phyloP scores from a whole-genome alignment of 2,329 filamentous ascomycete genomes.

The Sordariomycetes sp. region DNA sequence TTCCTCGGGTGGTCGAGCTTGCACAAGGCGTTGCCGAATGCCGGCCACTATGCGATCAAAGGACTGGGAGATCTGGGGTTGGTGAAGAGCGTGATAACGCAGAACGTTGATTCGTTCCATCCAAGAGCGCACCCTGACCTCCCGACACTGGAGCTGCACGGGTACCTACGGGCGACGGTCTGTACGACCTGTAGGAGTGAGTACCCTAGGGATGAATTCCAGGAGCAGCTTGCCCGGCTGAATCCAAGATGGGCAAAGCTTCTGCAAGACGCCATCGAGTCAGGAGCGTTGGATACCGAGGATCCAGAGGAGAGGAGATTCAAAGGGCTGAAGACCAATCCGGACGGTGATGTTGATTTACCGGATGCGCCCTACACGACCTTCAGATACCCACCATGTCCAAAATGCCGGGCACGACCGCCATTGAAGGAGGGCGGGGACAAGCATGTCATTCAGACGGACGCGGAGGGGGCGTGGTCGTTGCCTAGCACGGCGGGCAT shows the following conservation, averaged over 20 bases:
- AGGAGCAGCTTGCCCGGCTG: slow-evolving; percentile 62
- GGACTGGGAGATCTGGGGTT: slow-evolving; percentile 64
- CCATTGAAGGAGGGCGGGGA: slow-evolving; percentile 46
- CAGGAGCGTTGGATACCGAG: slow-evolving; percentile 70
- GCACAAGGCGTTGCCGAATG: slow-evolving; percentile 69
- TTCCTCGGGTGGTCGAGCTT: slow-evolving; percentile 89
- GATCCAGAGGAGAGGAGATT: slow-evolving; percentile 59
- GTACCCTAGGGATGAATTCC: slow-evolving; percentile 64
- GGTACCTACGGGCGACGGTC: slow-evolving; percentile 72
- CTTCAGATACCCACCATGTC: slow-evolving; percentile 87
- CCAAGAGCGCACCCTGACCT: slow-evolving; percentile 63
- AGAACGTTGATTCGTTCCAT: slow-evolving; percentile 97
- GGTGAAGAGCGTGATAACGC: slow-evolving; percentile 73
- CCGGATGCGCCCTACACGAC: slow-evolving; percentile 80
- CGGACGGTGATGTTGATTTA: slow-evolving; percentile 89
- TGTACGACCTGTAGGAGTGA: slow-evolving; percentile 72
- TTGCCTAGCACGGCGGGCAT: slow-evolving; percentile 61
- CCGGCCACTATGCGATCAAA: slow-evolving; percentile 67
- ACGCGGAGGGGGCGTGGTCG: slow-evolving; percentile 73
- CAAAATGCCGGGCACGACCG: slow-evolving; percentile 61
- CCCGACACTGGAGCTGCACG: slow-evolving; percentile 79
- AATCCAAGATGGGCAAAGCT: slow-evolving; percentile 85
- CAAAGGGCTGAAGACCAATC: slow-evolving; percentile 73
- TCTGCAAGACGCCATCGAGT: slow-evolving; percentile 59
- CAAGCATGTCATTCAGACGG: slow-evolving; percentile 54